Evolutionary conservation across 768 basidiomycete species (phyloP).

Genomic region (Pulveroboletus sp.): DNA sequence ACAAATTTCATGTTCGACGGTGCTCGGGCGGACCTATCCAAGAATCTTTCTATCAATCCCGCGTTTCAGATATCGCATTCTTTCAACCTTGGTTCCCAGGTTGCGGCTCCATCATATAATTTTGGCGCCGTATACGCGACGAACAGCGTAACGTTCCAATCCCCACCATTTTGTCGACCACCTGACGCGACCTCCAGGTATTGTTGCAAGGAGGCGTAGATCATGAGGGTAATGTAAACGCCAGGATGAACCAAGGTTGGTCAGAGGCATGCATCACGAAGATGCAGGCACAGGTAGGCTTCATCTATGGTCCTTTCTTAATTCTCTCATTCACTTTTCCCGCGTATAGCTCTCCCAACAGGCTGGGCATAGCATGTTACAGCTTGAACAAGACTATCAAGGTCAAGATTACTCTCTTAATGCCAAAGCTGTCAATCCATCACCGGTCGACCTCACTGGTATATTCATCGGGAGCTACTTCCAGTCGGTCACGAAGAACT

Average conservation of each 20-base stretch:
- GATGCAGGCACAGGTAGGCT: conserved; percentile 76
- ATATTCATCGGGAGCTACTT: conserved; percentile 90
- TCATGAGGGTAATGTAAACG: conserved; percentile 87
- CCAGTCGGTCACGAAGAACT: conserved; percentile 86
- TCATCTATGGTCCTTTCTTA: background rate
- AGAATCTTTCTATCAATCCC: conserved; percentile 89
- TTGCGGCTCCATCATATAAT: conserved; percentile 83
- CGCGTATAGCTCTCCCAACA: conserved; percentile 63
- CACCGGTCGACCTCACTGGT: conserved; percentile 80
- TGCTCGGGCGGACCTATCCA: conserved; percentile 92
- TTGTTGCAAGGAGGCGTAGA: conserved; percentile 94
- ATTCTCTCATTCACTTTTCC: conserved; percentile 9
- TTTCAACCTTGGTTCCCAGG: conserved; percentile 85
- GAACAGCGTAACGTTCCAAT: conserved; percentile 49
- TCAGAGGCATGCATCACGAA: conserved; percentile 73
- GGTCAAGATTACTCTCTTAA: conserved; percentile 86
- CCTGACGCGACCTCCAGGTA: conserved; percentile 46
- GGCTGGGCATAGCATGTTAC: conserved; percentile 84
- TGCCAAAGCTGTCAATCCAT: conserved; percentile 87
- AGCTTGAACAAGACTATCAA: conserved; percentile 90
- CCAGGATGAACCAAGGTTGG: conserved; percentile 90
- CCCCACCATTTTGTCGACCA: conserved; percentile 15
- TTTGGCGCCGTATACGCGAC: conserved; percentile 93
- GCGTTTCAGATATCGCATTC: conserved; percentile 98
- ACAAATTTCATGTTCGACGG: conserved; percentile 98